Conservation (phyloP, 129 eudicot genomes). For the Flaveria linearis region DNA sequence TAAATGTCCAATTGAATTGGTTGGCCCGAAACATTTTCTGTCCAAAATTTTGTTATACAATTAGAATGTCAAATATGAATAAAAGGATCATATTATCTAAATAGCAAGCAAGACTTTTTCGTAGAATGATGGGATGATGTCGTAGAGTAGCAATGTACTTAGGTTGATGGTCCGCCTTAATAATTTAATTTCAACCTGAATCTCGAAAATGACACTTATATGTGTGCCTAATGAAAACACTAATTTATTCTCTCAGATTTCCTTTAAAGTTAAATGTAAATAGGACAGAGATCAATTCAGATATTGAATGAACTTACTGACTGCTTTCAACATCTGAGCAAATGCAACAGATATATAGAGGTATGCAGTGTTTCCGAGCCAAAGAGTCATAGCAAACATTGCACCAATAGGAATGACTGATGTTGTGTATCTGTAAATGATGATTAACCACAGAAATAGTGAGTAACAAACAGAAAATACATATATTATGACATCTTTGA, state of each 20-base stretch:
- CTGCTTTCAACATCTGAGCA: conserved; percentile 98
- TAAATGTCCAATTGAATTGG: neutral
- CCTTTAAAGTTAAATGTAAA: neutral
- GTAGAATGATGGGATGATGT: neutral
- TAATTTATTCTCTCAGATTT: neutral
- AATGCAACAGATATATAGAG: conserved; percentile 95
- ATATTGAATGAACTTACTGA: conserved; percentile 62
- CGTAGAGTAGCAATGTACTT: neutral
- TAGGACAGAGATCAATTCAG: conserved; percentile 4
- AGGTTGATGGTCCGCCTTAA: neutral
- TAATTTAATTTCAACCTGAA: neutral
- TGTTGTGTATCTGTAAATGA: conserved; percentile 53
- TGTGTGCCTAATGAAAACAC: neutral
- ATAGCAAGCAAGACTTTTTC: neutral
- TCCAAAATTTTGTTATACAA: neutral
- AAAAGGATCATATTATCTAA: neutral
- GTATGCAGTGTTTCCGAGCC: conserved; percentile 99
- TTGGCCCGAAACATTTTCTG: neutral
- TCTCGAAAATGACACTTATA: neutral
- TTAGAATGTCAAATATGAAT: neutral
- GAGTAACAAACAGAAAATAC: neutral
- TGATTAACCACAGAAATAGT: conserved; percentile 22
- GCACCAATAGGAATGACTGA: conserved; percentile 98
- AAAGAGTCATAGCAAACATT: conserved; percentile 97
- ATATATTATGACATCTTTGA: conserved; percentile 3